A percentile compares a stretch with the other conserved stretches of the same genome.
These are phyloP conservation scores for Lindgomyces ingoldianus DNA, from an alignment of 495 filamentous ascomycete species.

Conservation along the genomic window DNA sequence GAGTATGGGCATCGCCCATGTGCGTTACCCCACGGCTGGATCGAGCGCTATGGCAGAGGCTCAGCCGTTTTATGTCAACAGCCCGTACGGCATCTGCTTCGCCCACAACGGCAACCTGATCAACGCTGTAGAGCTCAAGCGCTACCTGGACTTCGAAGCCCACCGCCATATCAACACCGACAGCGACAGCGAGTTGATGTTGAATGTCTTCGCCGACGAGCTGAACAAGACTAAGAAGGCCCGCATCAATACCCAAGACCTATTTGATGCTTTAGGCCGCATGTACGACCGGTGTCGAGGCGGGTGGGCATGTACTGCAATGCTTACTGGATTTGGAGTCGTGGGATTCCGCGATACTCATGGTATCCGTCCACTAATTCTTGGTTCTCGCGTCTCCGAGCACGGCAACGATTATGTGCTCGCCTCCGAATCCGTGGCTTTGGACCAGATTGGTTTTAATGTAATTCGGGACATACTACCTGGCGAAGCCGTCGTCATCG, in stretches of 20 bases:
- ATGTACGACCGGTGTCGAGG: constrained; percentile 81
- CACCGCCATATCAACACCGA: constrained; percentile 97
- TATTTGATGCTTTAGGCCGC: constrained; percentile 72
- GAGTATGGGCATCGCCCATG: constrained; percentile 84
- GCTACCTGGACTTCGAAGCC: constrained; percentile 81
- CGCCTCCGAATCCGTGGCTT: constrained; percentile 92
- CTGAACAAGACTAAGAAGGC: constrained; percentile 95
- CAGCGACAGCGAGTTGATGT: constrained; percentile 89
- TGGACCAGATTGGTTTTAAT: constrained; percentile 81
- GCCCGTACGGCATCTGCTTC: constrained; percentile 75
- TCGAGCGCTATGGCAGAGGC: constrained; percentile 78
- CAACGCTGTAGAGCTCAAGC: constrained; percentile 79
- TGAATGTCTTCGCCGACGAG: constrained; percentile 93
- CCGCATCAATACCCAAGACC: constrained; percentile 86
- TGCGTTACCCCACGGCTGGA: constrained; percentile 92
- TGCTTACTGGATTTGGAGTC: constrained; percentile 89
- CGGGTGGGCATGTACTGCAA: constrained; percentile 84
- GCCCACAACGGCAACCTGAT: constrained; percentile 91
- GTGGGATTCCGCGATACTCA: constrained; percentile 86
- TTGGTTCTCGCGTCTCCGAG: constrained; percentile 72
- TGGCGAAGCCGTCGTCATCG: constrained; percentile 90
- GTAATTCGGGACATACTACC: constrained; percentile 83
- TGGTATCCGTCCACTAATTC: constrained; percentile 85
- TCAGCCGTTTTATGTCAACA: constrained; percentile 93
- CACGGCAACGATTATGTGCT: constrained; percentile 87